Percentiles rank a stretch among this genome's conserved stretches.
Evolutionary conservation across 2,329 filamentous ascomycete genomes (phyloP).

Genomic region (Fusarium goolgardi): DNA sequence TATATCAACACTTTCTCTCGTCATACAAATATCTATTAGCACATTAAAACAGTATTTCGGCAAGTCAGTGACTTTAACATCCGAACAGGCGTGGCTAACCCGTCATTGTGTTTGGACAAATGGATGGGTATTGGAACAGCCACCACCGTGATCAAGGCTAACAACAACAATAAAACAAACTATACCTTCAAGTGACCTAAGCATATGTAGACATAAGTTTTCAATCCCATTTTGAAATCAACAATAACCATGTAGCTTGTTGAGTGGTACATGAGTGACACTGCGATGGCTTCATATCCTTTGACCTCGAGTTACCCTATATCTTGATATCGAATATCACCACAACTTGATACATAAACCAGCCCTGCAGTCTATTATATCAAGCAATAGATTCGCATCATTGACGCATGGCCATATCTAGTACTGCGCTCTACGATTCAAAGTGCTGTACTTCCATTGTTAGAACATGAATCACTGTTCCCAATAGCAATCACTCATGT

Average conservation of each 20-base stretch:
- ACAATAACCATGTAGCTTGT: not conserved
- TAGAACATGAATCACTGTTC: not conserved
- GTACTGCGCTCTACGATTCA: no score
- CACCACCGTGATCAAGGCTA: not conserved
- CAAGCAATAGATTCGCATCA: not conserved
- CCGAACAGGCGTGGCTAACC: not conserved
- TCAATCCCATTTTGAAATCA: no score
- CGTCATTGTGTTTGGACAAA: not conserved
- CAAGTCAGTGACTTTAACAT: not conserved
- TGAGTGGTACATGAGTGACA: not conserved
- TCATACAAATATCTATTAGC: fast-evolving
- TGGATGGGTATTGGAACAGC: no score
- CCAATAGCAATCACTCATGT: not conserved
- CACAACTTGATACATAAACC: not conserved
- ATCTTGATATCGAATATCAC: not conserved
- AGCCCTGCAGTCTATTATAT: not conserved
- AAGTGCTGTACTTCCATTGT: not conserved
- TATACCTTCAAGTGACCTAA: not conserved
- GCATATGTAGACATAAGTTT: fast-evolving
- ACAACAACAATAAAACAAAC: not conserved
- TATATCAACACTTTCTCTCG: no score
- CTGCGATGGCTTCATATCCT: not conserved
- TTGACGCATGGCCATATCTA: fast-evolving
- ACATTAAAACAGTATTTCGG: not conserved
- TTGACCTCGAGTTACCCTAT: conserved; percentile 29